Evolutionary conservation across 202 grass and related monocot genomes (phyloP).

Genomic region (Panicum virgatum): DNA sequence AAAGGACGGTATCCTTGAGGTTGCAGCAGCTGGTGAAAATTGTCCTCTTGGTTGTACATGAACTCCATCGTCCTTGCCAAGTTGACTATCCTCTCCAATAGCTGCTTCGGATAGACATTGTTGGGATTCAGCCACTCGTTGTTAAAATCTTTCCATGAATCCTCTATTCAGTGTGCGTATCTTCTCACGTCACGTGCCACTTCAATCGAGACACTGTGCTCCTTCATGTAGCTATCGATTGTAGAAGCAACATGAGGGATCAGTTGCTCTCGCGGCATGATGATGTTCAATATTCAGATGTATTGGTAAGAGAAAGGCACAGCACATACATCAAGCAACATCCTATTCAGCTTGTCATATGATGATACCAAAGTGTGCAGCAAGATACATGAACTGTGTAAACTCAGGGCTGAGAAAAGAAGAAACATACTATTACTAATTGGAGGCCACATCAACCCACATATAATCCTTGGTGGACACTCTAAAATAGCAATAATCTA

Average conservation of each 20-base stretch:
- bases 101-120: background rate
- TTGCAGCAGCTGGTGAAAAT: background rate
- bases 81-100: background rate
- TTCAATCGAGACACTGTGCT: background rate
- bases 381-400: too few species aligned
- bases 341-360: background rate
- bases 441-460: too few species aligned
- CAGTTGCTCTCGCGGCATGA: background rate
- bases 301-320: background rate
- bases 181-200: background rate
- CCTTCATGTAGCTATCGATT: background rate
- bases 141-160: background rate
- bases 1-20: background rate
- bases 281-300: background rate
- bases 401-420: too few species aligned
- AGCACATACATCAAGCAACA: background rate
- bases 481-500: too few species aligned
- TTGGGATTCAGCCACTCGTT: background rate
- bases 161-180: background rate
- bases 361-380: too few species aligned
- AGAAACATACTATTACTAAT: too few species aligned
- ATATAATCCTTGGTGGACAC: too few species aligned
- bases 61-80: background rate
- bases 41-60: background rate
- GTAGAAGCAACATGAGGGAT: background rate